Percentiles rank a stretch among this genome's conserved stretches.
These are phyloP conservation scores for Bigelowiella natans DNA, from an alignment of 78 protist genomes.

Conservation along the genomic window DNA sequence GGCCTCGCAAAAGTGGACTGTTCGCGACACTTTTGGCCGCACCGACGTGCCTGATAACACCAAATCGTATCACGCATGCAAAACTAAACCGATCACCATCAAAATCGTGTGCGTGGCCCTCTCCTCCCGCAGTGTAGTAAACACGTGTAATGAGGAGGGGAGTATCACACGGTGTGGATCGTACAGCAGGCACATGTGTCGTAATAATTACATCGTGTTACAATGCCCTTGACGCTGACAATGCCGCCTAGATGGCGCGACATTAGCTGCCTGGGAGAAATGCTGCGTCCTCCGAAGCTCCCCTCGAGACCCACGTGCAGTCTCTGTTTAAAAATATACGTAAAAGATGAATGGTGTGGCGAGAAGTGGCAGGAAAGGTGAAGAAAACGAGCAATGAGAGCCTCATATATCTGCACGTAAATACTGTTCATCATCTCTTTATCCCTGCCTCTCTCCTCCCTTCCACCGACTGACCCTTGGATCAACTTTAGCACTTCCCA, in stretches of 20 bases:
- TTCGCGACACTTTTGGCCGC: slow-evolving; percentile 61
- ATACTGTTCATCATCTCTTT: too few species aligned
- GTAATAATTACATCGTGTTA: slow-evolving; percentile 62
- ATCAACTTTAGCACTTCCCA: neutral
- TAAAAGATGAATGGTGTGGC: too few species aligned
- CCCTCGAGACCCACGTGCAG: neutral
- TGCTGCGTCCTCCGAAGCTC: slow-evolving; percentile 65
- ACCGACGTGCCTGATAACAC: slow-evolving; percentile 29
- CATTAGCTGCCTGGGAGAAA: slow-evolving; percentile 83
- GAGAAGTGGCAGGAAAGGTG: too few species aligned
- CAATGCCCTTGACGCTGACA: slow-evolving; percentile 92
- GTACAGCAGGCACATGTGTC: neutral
- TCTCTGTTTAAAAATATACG: too few species aligned
- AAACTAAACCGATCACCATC: too few species aligned
- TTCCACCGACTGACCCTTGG: neutral
- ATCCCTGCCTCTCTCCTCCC: too few species aligned
- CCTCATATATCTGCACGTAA: too few species aligned
- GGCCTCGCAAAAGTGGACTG: slow-evolving; percentile 82
- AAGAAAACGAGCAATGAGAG: too few species aligned
- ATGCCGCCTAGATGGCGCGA: slow-evolving; percentile 54
- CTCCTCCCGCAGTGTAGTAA: neutral
- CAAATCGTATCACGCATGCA: too few species aligned
- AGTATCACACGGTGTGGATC: neutral
- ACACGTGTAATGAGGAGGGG: neutral
- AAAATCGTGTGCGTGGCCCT: neutral